A percentile compares a stretch with the other conserved stretches of the same genome.
Evolutionary conservation across 2,329 filamentous ascomycete genomes (phyloP).

Genomic region (Pseudogymnoascus destructans): DNA sequence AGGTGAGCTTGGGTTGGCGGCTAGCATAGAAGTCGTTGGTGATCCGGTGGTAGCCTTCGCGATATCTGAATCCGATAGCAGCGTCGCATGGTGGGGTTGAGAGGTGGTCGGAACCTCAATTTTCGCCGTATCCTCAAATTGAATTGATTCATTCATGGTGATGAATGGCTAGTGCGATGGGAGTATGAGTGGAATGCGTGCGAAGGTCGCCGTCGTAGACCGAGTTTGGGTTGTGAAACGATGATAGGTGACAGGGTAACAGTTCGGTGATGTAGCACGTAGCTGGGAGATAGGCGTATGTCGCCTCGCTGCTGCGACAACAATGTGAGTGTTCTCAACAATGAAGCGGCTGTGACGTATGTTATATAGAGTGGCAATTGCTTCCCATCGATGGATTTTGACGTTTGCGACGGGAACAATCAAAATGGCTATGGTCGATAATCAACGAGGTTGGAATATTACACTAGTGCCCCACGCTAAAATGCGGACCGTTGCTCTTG

Average conservation of each 20-base stretch:
- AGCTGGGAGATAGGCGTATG: not conserved
- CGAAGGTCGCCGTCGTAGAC: not conserved
- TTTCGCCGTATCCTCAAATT: not conserved
- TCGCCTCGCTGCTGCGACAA: not conserved
- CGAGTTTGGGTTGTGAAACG: not conserved
- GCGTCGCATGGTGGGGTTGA: slow-evolving; percentile 11
- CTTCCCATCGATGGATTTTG: not conserved
- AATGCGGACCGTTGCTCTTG: slow-evolving; percentile 8
- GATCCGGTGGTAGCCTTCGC: not conserved
- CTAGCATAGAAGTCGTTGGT: slow-evolving; percentile 9
- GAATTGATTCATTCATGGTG: not conserved
- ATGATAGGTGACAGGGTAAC: not conserved
- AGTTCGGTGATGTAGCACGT: not conserved
- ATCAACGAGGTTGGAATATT: slow-evolving; percentile 3
- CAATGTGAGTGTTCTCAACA: not conserved
- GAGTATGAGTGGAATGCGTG: not conserved
- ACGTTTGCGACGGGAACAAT: slow-evolving; percentile 7
- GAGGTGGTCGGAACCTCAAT: slow-evolving; percentile 8
- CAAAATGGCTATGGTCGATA: slow-evolving; percentile 6
- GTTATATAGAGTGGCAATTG: not conserved
- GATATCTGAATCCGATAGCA: slow-evolving; percentile 7
- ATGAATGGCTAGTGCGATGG: not conserved
- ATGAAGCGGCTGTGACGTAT: not conserved
- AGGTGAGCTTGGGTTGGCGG: slow-evolving; percentile 21
- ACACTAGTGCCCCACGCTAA: slow-evolving; percentile 6